These are phyloP conservation scores for Pyrenopolyporus hunteri DNA, from an alignment of 495 filamentous ascomycete species.

Conservation along the genomic window DNA sequence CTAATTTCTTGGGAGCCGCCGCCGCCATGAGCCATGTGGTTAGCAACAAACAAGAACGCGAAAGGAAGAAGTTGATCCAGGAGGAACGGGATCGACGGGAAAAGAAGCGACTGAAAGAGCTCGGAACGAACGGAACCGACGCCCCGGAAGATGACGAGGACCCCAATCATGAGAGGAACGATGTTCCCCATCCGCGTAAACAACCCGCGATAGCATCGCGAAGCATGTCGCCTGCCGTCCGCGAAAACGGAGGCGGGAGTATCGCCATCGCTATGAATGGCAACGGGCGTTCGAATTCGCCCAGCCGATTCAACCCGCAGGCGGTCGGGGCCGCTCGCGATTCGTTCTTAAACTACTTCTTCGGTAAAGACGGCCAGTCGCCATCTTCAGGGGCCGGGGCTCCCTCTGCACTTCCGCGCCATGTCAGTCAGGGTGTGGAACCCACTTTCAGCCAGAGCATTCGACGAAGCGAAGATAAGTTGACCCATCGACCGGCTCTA, in stretches of 20 bases:
- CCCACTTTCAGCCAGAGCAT: constrained; percentile 84
- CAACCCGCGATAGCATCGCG: constrained; percentile 62
- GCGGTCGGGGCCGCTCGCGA: constrained; percentile 64
- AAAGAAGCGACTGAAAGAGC: constrained; percentile 77
- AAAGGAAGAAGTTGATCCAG: constrained; percentile 75
- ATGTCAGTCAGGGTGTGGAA: constrained; percentile 75
- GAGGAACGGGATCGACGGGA: constrained; percentile 88
- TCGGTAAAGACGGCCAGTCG: constrained; percentile 83
- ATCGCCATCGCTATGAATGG: constrained; percentile 71
- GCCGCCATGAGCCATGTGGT: constrained; percentile 98
- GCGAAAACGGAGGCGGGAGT: constrained; percentile 63
- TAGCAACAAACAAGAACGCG: constrained; percentile 89
- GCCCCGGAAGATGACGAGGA: constrained; percentile 78
- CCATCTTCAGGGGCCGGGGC: constrained; percentile 50
- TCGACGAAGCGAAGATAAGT: constrained; percentile 71
- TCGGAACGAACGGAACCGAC: constrained; percentile 77
- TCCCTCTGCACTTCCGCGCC: constrained; percentile 56
- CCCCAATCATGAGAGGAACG: constrained; percentile 62
- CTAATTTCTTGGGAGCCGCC: constrained; percentile 96
- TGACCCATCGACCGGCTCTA: constrained; percentile 46
- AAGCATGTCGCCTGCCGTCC: constrained; percentile 83
- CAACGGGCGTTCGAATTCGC: constrained; percentile 64
- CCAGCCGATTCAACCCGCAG: constrained; percentile 62
- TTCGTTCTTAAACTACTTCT: constrained; percentile 98
- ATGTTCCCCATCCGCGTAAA: constrained; percentile 51